Base-by-base conservation (phyloP, 441 rosid species). In the Viola pubescens region DNA sequence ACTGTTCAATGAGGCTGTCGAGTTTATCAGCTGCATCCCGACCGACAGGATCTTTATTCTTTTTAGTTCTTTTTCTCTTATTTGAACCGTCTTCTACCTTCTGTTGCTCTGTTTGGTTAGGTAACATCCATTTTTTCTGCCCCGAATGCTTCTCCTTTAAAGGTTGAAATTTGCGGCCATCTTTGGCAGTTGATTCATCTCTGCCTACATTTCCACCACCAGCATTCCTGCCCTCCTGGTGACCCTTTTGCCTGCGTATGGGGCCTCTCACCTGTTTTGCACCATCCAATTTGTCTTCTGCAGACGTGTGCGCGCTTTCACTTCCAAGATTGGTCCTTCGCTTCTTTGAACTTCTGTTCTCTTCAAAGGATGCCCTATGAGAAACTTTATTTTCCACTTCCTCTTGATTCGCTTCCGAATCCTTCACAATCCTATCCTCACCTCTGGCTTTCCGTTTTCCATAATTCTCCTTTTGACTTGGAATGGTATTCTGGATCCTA, bases 1-100 rank as follows among this genome's bases (percentile, higher is more conserved):
- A 87, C 62, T 73, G 81, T 67, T 87, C 87, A 7, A 87, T 82
- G 77, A 87, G 67, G 75, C 70, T 42, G 72, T 92, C 97, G 1
- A 87, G 89, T 63, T 80, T 81, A 75, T 87, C 96, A 3, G 65
- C 75, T 6, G 59, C 81, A 10, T 85, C 95, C 48, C 67, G 57
- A 38, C 82, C 86, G 10, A 66, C 61, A 8, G 77, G 74, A 26
- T 79, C 75, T 61, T 80, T 81, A 9, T 69, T 79, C 80, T 75
- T 80, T 59, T 75, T 83, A 4, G 62, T 61, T 68, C 79, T 81
- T 62, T 68, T 78, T 6, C 72, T 73, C 37, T 67, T 74, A 37
- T 63, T 55, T 26, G 9, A 37, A 63, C 48, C 53, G 59, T 73
- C 73, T 54, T 61, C 75, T 45, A 74, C 78, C 1, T 45, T 58